These are phyloP conservation scores for Dissophora globulifera DNA, from an alignment of 192 early-diverging fungal species.

Conservation along the genomic window DNA sequence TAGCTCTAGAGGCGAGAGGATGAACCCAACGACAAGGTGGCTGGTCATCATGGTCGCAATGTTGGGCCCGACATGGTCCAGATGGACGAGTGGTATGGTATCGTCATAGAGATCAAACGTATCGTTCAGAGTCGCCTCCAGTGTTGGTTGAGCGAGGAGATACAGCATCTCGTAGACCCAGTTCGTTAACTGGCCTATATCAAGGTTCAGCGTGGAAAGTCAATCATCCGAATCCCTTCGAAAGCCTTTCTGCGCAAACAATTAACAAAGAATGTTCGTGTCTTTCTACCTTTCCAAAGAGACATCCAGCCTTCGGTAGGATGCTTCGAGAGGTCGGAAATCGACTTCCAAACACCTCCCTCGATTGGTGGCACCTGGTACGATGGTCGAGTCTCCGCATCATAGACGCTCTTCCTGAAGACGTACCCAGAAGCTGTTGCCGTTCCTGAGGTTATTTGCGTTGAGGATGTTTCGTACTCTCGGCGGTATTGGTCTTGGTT, in stretches of 20 bases:
- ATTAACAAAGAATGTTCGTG: no score
- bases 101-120: constrained; percentile 94
- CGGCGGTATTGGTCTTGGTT: constrained; percentile 1
- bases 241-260: no score
- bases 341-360: constrained; percentile 66
- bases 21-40: constrained; percentile 79
- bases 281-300: constrained; percentile 70
- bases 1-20: constrained; percentile 93
- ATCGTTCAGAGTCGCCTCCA: constrained; percentile 94
- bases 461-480: background rate
- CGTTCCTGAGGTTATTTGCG: background rate
- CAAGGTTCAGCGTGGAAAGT: background rate
- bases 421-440: constrained; percentile 58
- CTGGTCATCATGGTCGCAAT: constrained; percentile 80
- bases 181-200: constrained; percentile 83
- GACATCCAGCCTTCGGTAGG: constrained; percentile 73
- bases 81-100: constrained; percentile 76
- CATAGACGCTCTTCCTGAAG: constrained; percentile 60
- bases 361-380: constrained; percentile 76
- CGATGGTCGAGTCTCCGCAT: constrained; percentile 64
- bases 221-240: constrained; percentile 1
- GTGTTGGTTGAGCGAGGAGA: constrained; percentile 81
- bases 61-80: constrained; percentile 72
- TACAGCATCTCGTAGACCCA: constrained; percentile 84
- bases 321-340: constrained; percentile 66